Conservation (phyloP, 2,329 filamentous ascomycete species). For the Elsinoe ampelina region DNA sequence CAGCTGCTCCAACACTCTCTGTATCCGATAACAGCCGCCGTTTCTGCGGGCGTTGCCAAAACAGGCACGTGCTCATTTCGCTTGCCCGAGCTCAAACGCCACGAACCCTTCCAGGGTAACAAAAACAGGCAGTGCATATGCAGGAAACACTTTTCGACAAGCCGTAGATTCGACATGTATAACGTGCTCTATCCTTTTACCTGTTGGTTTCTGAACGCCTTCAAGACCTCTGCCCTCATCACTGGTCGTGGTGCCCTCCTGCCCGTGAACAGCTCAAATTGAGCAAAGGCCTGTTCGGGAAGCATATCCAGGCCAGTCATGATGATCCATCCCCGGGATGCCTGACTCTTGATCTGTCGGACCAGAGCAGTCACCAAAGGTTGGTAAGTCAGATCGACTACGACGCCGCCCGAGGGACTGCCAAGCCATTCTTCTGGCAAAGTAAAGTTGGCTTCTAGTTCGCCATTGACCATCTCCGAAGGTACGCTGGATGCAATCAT, state of each 20-base stretch:
- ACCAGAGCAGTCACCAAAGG: conserved; percentile 63
- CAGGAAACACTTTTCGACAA: no score
- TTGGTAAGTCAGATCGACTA: conserved; percentile 64
- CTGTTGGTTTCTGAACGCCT: conserved; percentile 14
- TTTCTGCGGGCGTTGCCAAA: not conserved
- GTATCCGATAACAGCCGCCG: not conserved
- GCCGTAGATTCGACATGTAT: no score
- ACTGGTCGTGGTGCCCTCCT: conserved; percentile 58
- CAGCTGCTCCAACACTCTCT: not conserved
- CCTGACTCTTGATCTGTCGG: conserved; percentile 53
- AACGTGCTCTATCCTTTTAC: not conserved
- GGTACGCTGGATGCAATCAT: conserved; percentile 71
- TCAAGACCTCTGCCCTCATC: conserved; percentile 58
- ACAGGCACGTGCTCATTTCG: not conserved
- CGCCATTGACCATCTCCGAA: conserved; percentile 55
- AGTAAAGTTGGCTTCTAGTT: conserved; percentile 59
- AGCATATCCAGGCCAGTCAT: conserved; percentile 68
- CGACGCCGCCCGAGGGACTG: conserved; percentile 65
- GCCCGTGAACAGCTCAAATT: conserved; percentile 74
- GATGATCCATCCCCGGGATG: conserved; percentile 59
- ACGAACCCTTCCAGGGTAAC: not conserved
- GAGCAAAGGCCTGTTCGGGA: conserved; percentile 70
- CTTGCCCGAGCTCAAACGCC: not conserved
- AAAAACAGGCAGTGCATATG: not conserved
- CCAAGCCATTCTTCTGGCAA: conserved; percentile 61